Evolutionary conservation across 73 alveolate genomes (phyloP).

Genomic region (Uronychia setigera): DNA sequence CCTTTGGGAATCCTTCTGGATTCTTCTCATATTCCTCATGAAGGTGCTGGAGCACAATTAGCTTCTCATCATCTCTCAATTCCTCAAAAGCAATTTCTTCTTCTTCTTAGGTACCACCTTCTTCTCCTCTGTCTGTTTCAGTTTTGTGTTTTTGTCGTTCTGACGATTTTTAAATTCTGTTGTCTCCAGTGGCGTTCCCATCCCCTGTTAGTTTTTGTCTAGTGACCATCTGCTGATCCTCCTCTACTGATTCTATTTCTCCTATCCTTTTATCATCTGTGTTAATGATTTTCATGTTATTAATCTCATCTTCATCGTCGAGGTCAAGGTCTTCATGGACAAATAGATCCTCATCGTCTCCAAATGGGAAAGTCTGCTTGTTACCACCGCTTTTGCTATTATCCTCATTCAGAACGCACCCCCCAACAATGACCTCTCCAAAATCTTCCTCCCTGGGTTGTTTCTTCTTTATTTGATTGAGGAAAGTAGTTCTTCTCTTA

Average conservation of each 20-base stretch:
- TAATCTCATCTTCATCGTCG: background rate
- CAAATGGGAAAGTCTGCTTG: background rate
- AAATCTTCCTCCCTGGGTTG: background rate
- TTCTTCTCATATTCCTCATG: constrained; percentile 13
- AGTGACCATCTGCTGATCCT: background rate
- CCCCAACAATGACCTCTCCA: background rate
- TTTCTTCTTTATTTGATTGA: background rate
- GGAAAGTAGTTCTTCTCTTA: background rate
- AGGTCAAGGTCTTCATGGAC: background rate
- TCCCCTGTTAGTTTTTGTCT: background rate
- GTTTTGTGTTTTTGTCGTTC: too few species aligned
- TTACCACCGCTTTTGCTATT: background rate
- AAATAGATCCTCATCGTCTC: background rate
- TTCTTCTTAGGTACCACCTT: constrained; percentile 1
- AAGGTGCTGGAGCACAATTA: constrained; percentile 13
- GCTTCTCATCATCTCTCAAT: constrained; percentile 11
- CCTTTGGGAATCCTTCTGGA: constrained; percentile 29
- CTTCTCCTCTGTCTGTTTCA: background rate
- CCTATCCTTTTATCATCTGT: background rate
- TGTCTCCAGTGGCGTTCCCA: background rate
- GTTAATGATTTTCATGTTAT: too few species aligned
- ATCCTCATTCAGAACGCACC: background rate
- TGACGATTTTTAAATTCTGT: too few species aligned
- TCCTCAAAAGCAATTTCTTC: constrained; percentile 24
- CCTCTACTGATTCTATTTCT: background rate